Conservation (phyloP, 441 rosid species). For the Kokia cookei region DNA sequence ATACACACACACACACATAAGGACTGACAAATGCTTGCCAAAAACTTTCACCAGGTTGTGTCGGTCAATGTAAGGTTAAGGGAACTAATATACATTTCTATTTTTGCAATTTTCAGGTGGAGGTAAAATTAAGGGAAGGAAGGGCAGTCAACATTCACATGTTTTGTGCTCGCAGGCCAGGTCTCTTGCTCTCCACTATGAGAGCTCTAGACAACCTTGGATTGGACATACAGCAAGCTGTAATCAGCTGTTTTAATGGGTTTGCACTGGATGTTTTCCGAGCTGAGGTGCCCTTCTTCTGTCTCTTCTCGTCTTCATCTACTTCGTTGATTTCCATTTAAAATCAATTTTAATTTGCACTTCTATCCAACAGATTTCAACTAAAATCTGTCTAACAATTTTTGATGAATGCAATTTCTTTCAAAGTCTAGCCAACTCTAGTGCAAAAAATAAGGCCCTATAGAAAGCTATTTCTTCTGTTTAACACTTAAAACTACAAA, state of each 20-base stretch:
- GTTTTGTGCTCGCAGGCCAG: conserved; percentile 67
- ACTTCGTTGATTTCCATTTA: background rate
- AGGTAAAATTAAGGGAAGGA: conserved; percentile 65
- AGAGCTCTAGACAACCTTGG: conserved; percentile 70
- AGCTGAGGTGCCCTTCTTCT: conserved; percentile 52
- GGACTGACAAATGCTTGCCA: background rate
- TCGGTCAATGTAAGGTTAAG: background rate
- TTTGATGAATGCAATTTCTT: background rate
- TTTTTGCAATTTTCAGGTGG: conserved; percentile 36
- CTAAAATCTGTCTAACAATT: background rate
- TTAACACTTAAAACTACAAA: background rate
- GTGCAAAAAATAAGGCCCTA: background rate
- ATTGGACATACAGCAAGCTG: conserved; percentile 70
- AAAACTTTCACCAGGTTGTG: background rate
- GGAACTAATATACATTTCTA: background rate
- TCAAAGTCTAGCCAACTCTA: background rate
- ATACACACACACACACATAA: background rate
- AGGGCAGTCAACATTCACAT: conserved; percentile 72
- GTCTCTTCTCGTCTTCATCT: background rate
- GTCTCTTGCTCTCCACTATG: conserved; percentile 62
- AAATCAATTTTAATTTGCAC: background rate
- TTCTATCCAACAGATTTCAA: background rate
- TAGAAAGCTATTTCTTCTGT: background rate
- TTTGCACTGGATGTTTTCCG: conserved; percentile 66
- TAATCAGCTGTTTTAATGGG: conserved; percentile 65